A percentile compares a stretch with the other conserved stretches of the same genome.
phyloP scores from a whole-genome alignment of 208 protist genomes.

The Leptomonas pyrrhocoris region DNA sequence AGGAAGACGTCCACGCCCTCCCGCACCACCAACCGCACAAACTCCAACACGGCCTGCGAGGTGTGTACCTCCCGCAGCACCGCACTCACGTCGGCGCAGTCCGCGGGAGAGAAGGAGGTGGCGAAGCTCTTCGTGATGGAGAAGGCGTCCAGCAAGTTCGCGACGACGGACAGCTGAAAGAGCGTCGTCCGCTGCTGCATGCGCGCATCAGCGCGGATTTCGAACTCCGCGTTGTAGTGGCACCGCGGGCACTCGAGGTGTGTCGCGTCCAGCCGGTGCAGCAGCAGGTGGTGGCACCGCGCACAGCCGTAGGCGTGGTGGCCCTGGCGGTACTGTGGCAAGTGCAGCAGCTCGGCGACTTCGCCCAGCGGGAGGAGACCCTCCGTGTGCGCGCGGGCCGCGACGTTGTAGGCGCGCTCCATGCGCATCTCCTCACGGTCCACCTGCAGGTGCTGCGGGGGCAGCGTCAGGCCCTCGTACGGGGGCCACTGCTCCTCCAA shows the following conservation, averaged over 20 bases:
- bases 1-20: slow-evolving; percentile 60
- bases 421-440: slow-evolving; percentile 40
- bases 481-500: slow-evolving; percentile 65
- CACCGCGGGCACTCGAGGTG: slow-evolving; percentile 62
- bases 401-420: slow-evolving; percentile 34
- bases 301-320: slow-evolving; percentile 58
- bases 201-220: slow-evolving; percentile 38
- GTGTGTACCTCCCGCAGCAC: slow-evolving; percentile 42
- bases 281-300: slow-evolving; percentile 50
- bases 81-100: slow-evolving; percentile 30
- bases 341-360: slow-evolving; percentile 42
- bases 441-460: slow-evolving; percentile 36
- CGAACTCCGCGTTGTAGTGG: slow-evolving; percentile 81
- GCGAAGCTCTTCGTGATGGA: slow-evolving; percentile 54
- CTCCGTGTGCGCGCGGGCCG: slow-evolving; percentile 22
- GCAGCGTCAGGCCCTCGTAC: slow-evolving; percentile 50
- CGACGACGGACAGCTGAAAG: slow-evolving; percentile 64
- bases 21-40: slow-evolving; percentile 46
- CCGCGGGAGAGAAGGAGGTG: slow-evolving; percentile 34
- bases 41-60: slow-evolving; percentile 28
- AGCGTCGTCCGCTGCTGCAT: slow-evolving; percentile 62
- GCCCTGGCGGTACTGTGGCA: slow-evolving; percentile 37
- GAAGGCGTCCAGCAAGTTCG: slow-evolving; percentile 57
- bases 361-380: slow-evolving; percentile 37
- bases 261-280: slow-evolving; percentile 38